phyloP scores from a whole-genome alignment of 306 rosid species.

The Crataegus laevigata region DNA sequence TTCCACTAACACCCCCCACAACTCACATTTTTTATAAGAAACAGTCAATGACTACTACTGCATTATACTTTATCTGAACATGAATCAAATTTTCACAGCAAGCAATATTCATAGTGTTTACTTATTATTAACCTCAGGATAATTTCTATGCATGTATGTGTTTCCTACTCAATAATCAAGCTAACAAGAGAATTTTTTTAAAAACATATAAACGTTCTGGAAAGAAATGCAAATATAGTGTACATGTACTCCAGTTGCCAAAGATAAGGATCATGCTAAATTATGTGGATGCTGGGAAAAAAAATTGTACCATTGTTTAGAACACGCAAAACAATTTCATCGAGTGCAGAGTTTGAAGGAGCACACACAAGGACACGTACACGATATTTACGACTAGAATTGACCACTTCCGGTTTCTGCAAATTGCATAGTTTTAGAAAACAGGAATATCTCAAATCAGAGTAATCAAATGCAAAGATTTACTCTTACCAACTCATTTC shows the following conservation, averaged over 20 bases:
- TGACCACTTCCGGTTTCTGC: conserved; percentile 83
- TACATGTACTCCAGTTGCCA: not conserved
- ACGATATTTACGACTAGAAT: conserved; percentile 80
- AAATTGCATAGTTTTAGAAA: conserved; percentile 24
- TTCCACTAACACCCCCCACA: too few relatives aligned
- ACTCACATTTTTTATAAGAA: too few relatives aligned
- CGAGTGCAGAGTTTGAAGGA: conserved; percentile 93
- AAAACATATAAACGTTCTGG: not conserved
- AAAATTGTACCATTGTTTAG: conserved; percentile 52
- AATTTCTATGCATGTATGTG: not conserved
- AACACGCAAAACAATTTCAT: conserved; percentile 92
- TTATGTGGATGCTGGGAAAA: conserved; percentile 3
- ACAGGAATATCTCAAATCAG: conserved; percentile 14
- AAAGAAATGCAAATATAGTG: not conserved
- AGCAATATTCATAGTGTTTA: not conserved
- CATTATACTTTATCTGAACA: not conserved
- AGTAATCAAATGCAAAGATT: not conserved
- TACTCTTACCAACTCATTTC: conserved; percentile 64
- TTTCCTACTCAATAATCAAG: not conserved
- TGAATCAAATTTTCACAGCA: not conserved
- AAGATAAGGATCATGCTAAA: not conserved
- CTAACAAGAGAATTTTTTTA: not conserved
- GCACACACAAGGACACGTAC: conserved; percentile 89
- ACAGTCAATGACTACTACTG: not conserved
- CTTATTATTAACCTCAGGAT: too few relatives aligned